A percentile compares a stretch with the other conserved stretches of the same genome.
phyloP scores from a whole-genome alignment of 1,284 basidiomycete genomes.

The Athelia sp. region DNA sequence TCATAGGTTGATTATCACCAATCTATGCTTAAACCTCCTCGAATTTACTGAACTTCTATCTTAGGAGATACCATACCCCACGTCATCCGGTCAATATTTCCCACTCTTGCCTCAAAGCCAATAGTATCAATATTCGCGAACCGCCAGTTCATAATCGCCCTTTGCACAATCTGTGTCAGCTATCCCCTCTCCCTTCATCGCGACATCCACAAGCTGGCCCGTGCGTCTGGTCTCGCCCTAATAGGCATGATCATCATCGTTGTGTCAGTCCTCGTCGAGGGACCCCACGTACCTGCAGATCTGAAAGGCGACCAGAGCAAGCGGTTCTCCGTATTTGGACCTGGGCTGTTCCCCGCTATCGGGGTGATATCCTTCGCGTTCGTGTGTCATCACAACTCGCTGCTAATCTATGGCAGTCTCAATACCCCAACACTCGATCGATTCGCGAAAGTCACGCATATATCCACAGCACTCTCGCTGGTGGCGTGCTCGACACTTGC shows the following conservation, averaged over 20 bases:
- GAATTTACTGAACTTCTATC: slow-evolving; percentile 7
- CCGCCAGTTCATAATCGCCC: slow-evolving; percentile 83
- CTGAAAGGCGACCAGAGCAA: slow-evolving; percentile 74
- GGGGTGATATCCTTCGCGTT: slow-evolving; percentile 96
- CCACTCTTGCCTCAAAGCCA: slow-evolving; percentile 64
- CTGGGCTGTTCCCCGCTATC: slow-evolving; percentile 86
- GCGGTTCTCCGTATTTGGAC: slow-evolving; percentile 68
- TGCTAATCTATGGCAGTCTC: slow-evolving; percentile 93
- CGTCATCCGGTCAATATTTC: slow-evolving; percentile 86
- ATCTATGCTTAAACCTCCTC: slow-evolving; percentile 34
- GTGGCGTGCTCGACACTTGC: slow-evolving; percentile 81
- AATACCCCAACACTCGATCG: slow-evolving; percentile 92
- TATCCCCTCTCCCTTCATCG: slow-evolving; percentile 95
- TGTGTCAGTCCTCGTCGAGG: slow-evolving; percentile 79
- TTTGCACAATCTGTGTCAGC: slow-evolving; percentile 84
- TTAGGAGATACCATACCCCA: slow-evolving; percentile 93
- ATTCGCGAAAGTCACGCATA: slow-evolving; percentile 90
- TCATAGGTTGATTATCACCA: slow-evolving; percentile 54
- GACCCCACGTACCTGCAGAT: slow-evolving; percentile 74
- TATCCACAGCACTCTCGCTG: slow-evolving; percentile 81
- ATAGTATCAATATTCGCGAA: slow-evolving; percentile 77
- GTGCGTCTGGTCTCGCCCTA: slow-evolving; percentile 86
- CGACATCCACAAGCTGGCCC: slow-evolving; percentile 95
- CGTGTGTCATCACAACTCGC: slow-evolving; percentile 90
- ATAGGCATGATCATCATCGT: slow-evolving; percentile 96